A percentile compares a stretch with the other conserved stretches of the same genome.
phyloP scores from a whole-genome alignment of 1,284 basidiomycete genomes.

The Marasmius fiardii region DNA sequence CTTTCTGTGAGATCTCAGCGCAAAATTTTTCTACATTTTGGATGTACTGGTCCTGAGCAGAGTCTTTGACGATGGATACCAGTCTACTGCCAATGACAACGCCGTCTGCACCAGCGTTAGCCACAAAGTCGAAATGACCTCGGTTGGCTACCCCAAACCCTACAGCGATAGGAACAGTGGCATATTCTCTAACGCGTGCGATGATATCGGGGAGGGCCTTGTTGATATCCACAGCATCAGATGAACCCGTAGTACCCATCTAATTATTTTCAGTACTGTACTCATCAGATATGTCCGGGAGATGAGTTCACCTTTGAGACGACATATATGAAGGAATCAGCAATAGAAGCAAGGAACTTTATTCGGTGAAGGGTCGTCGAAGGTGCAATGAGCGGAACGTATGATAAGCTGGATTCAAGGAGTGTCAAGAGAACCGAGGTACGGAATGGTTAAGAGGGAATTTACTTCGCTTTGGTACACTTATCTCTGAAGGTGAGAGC shows the following conservation, averaged over 20 bases:
- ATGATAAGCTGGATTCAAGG: slow-evolving; percentile 70
- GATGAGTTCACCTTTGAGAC: slow-evolving; percentile 74
- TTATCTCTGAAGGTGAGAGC: slow-evolving; percentile 87
- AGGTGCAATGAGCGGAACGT: slow-evolving; percentile 94
- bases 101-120: slow-evolving; percentile 86
- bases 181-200: slow-evolving; percentile 66
- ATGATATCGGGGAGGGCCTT: slow-evolving; percentile 77
- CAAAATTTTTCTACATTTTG: slow-evolving; percentile 76
- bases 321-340: slow-evolving; percentile 97
- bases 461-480: slow-evolving; percentile 78
- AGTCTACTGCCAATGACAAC: slow-evolving; percentile 93
- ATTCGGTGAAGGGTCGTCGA: slow-evolving; percentile 88
- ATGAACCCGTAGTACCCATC: slow-evolving; percentile 98
- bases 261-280: slow-evolving; percentile 27
- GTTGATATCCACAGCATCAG: slow-evolving; percentile 72
- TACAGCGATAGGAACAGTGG: slow-evolving; percentile 85
- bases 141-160: slow-evolving; percentile 97
- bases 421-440: slow-evolving; percentile 5
- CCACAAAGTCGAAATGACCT: slow-evolving; percentile 86
- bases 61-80: slow-evolving; percentile 74
- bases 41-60: slow-evolving; percentile 49
- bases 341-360: slow-evolving; percentile 88
- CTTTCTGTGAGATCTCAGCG: slow-evolving; percentile 64
- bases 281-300: slow-evolving; percentile 1
- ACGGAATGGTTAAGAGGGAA: slow-evolving; percentile 14